Percentiles rank a stretch among this genome's conserved stretches.
Evolutionary conservation across 345 rosid genomes (phyloP).

Genomic region (Eucalyptus camaldulensis): DNA sequence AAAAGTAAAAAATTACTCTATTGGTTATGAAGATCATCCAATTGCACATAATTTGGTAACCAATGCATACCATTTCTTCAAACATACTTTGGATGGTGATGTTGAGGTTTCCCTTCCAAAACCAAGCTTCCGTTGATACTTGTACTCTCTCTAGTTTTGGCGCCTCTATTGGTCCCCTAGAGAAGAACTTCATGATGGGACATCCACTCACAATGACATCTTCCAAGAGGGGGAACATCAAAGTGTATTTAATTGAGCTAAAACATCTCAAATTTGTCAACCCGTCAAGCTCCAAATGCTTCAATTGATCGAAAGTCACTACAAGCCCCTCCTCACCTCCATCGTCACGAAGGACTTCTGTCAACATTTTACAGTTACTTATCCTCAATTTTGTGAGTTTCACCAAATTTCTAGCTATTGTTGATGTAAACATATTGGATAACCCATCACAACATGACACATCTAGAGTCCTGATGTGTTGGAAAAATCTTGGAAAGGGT

Average conservation of each 20-base stretch:
- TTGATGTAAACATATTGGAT: background rate
- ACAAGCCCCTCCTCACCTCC: background rate
- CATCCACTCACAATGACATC: background rate
- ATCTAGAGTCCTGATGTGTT: background rate
- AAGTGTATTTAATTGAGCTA: background rate
- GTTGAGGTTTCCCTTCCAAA: background rate
- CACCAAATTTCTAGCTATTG: too few species aligned
- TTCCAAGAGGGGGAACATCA: background rate
- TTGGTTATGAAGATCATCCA: background rate
- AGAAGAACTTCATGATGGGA: background rate
- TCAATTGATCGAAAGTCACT: background rate
- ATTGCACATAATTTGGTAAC: fast-evolving
- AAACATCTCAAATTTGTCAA: background rate
- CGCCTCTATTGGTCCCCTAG: background rate
- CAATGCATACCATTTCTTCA: background rate
- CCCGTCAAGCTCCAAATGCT: background rate
- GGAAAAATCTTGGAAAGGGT: background rate
- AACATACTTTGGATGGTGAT: background rate
- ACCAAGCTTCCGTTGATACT: background rate
- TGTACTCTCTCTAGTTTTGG: background rate
- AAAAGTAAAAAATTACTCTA: too few species aligned
- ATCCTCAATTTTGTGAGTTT: background rate
- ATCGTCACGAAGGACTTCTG: fast-evolving
- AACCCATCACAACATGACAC: background rate
- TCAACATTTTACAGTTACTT: background rate